phyloP scores from a whole-genome alignment of 169 alveolate species.

The Plasmodium blacklocki region DNA sequence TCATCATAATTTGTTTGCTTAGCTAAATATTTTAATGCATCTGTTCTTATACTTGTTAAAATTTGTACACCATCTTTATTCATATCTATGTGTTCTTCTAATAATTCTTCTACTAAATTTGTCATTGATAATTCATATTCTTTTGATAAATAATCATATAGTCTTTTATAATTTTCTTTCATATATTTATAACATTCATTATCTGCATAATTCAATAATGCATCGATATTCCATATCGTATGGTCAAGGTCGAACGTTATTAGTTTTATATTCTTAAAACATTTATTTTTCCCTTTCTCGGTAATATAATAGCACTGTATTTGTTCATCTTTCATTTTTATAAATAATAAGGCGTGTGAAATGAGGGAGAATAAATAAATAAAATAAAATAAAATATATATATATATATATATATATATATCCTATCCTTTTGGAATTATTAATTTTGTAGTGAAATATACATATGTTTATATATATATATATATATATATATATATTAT shows the following conservation, averaged over 20 bases:
- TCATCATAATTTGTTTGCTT: slow-evolving; percentile 57
- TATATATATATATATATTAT: too few species aligned
- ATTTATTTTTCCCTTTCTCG: slow-evolving; percentile 41
- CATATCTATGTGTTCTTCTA: slow-evolving; percentile 16
- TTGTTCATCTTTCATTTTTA: slow-evolving; percentile 20
- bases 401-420: too few species aligned
- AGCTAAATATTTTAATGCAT: slow-evolving; percentile 61
- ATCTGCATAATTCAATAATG: slow-evolving; percentile 57
- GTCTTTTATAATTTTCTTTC: slow-evolving; percentile 33
- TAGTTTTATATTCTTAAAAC: slow-evolving; percentile 41
- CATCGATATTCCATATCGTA: slow-evolving; percentile 73
- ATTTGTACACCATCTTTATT: slow-evolving; percentile 34
- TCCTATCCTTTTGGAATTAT: too few species aligned
- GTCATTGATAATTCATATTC: slow-evolving; percentile 42
- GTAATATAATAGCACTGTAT: slow-evolving; percentile 29
- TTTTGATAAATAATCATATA: slow-evolving; percentile 47
- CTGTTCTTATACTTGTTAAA: slow-evolving; percentile 37
- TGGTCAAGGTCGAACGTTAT: slow-evolving; percentile 68
- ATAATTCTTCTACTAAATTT: slow-evolving; percentile 23
- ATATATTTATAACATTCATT: slow-evolving; percentile 60
- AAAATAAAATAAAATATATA: not conserved
- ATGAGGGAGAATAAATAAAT: not conserved
- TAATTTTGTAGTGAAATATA: too few species aligned
- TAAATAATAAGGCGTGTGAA: too few species aligned
- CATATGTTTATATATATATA: too few species aligned